Percentiles rank a stretch among this genome's conserved stretches.
These are phyloP conservation scores for Tilletia indica DNA, from an alignment of 1,284 basidiomycete species.

Conservation along the genomic window DNA sequence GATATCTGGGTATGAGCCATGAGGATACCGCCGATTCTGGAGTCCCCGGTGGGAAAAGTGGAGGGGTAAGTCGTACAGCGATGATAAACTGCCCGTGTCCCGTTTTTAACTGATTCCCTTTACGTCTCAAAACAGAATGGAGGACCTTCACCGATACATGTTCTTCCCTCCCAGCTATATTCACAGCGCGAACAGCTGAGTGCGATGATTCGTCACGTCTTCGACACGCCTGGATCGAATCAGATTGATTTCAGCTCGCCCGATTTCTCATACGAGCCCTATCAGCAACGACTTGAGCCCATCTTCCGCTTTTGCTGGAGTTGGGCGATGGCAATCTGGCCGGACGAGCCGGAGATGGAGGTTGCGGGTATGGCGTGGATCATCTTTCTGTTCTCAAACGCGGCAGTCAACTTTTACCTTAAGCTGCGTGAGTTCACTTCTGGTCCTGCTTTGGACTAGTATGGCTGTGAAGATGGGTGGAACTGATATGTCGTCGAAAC, in stretches of 20 bases:
- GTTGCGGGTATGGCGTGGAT: slow-evolving; percentile 13
- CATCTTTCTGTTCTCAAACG: slow-evolving; percentile 11
- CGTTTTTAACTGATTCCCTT: too few species aligned
- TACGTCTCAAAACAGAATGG: not conserved
- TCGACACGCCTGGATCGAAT: not conserved
- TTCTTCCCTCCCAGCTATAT: slow-evolving; percentile 3
- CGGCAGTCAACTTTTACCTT: slow-evolving; percentile 16
- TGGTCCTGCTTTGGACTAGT: too few species aligned
- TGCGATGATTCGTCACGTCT: slow-evolving; percentile 17
- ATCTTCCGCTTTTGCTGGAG: slow-evolving; percentile 19
- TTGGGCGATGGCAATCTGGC: slow-evolving; percentile 16
- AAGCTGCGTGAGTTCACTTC: slow-evolving; percentile 7
- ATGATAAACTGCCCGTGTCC: not conserved
- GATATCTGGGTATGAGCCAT: slow-evolving; percentile 11
- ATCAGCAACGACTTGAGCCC: slow-evolving; percentile 2
- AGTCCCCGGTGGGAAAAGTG: not conserved
- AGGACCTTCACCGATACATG: slow-evolving; percentile 3
- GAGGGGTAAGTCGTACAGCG: not conserved
- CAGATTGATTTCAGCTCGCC: slow-evolving; percentile 11
- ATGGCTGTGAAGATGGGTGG: too few species aligned
- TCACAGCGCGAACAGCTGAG: slow-evolving; percentile 13
- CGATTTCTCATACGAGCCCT: slow-evolving; percentile 15
- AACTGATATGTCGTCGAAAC: too few species aligned
- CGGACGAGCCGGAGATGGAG: slow-evolving; percentile 17
- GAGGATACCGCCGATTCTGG: not conserved